Percentiles rank a stretch among this genome's conserved stretches.
Evolutionary conservation across 129 eudicot genomes (phyloP).

Genomic region (Centella asiatica): DNA sequence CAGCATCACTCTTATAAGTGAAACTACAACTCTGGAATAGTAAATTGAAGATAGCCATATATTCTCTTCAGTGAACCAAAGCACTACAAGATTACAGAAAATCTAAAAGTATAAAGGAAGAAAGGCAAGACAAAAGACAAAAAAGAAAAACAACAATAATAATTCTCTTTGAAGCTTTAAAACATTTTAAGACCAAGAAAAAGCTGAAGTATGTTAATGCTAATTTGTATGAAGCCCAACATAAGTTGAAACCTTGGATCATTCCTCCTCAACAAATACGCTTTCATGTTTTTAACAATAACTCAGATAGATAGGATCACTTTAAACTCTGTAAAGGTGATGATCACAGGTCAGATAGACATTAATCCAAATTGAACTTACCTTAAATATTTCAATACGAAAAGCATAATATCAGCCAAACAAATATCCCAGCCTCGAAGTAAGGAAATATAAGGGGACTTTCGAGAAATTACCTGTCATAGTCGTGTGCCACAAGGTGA

Average conservation of each 20-base stretch:
- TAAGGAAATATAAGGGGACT: not conserved
- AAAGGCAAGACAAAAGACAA: no score
- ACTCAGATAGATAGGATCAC: not conserved
- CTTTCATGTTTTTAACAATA: not conserved
- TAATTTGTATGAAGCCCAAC: no score
- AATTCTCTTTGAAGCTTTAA: no score
- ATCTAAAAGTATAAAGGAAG: no score
- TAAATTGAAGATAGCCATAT: not conserved
- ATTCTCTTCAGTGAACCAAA: not conserved
- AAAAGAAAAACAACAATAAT: no score
- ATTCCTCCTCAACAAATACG: not conserved
- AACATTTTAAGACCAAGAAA: no score
- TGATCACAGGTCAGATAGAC: no score
- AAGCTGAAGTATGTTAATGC: no score
- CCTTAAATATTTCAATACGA: not conserved
- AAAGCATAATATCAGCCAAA: not conserved
- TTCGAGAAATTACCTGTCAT: constrained; percentile 22
- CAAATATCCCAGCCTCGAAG: not conserved
- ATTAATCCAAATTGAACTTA: no score
- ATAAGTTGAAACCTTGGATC: not conserved
- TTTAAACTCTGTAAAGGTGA: no score
- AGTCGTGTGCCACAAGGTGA: constrained; percentile 20
- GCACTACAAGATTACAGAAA: not conserved
- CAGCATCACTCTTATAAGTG: no score
- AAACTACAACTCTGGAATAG: not conserved